These are phyloP conservation scores for Gomphus bonarii DNA, from an alignment of 1,284 basidiomycete species.

Conservation along the genomic window DNA sequence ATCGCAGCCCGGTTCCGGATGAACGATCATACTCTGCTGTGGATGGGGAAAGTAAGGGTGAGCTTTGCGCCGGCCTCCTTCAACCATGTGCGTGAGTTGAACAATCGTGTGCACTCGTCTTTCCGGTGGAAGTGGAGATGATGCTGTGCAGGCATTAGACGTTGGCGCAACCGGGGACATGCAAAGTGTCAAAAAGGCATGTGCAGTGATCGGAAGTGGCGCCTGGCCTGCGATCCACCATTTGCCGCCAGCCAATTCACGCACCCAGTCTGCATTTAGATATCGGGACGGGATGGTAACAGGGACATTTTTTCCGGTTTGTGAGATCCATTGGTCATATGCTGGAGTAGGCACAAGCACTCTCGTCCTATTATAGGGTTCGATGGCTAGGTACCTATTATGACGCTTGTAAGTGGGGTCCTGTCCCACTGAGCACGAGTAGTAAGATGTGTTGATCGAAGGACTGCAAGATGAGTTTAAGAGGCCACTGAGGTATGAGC, in stretches of 20 bases:
- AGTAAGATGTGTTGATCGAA: not conserved
- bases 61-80: conserved; percentile 59
- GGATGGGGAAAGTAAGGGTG: conserved; percentile 63
- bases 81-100: conserved; percentile 63
- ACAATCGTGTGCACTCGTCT: conserved; percentile 59
- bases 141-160: conserved; percentile 9
- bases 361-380: conserved; percentile 72
- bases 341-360: conserved; percentile 31
- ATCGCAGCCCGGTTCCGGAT: conserved; percentile 31
- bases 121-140: conserved; percentile 9
- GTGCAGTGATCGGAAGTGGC: conserved; percentile 55
- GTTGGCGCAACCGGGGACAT: conserved; percentile 17
- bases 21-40: conserved; percentile 43
- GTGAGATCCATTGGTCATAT: conserved; percentile 13
- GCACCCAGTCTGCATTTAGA: conserved; percentile 78
- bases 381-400: conserved; percentile 67
- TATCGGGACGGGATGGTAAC: conserved; percentile 37
- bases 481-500: not conserved
- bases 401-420: conserved; percentile 31
- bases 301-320: conserved; percentile 12
- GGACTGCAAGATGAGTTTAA: not conserved
- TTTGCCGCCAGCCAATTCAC: conserved; percentile 57
- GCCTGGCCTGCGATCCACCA: conserved; percentile 83
- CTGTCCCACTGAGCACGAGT: conserved; percentile 26
- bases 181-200: conserved; percentile 66